phyloP scores from a whole-genome alignment of 2,329 filamentous ascomycete genomes.

The Aspergillus phoenicis region DNA sequence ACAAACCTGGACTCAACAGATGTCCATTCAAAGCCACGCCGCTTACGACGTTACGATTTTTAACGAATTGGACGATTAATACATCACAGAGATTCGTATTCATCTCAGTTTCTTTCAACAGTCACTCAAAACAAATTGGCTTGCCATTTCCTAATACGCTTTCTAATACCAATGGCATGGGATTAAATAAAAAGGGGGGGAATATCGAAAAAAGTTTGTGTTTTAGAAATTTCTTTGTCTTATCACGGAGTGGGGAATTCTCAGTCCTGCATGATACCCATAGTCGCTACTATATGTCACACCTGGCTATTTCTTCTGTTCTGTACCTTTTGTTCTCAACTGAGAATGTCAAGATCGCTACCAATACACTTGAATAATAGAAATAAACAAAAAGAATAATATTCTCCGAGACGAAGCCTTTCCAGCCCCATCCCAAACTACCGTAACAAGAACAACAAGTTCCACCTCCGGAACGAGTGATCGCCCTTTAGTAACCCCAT shows the following conservation, averaged over 20 bases:
- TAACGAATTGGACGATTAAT: slow-evolving; percentile 20
- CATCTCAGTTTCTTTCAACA: slow-evolving; percentile 8
- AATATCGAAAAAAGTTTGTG: slow-evolving; percentile 10
- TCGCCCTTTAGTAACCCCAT: no score
- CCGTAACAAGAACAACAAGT: background rate
- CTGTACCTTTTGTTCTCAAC: background rate
- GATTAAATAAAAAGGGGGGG: background rate
- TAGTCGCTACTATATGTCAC: slow-evolving; percentile 12
- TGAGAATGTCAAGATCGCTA: background rate
- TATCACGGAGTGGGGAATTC: slow-evolving; percentile 17
- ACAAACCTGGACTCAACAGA: background rate
- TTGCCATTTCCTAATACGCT: slow-evolving; percentile 3
- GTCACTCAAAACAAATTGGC: background rate
- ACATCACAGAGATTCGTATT: background rate
- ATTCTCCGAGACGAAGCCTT: no score
- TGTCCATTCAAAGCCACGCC: background rate
- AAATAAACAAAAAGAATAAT: background rate
- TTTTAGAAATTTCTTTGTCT: slow-evolving; percentile 6
- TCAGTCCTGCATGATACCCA: slow-evolving; percentile 27
- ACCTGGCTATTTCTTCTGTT: slow-evolving; percentile 8
- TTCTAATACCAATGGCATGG: slow-evolving; percentile 1
- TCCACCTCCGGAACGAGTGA: no score
- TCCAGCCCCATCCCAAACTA: no score
- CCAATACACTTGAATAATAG: background rate
- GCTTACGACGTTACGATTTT: slow-evolving; percentile 18